phyloP scores from a whole-genome alignment of 148 eudicot genomes.

The Rhododendron kiyosumense region DNA sequence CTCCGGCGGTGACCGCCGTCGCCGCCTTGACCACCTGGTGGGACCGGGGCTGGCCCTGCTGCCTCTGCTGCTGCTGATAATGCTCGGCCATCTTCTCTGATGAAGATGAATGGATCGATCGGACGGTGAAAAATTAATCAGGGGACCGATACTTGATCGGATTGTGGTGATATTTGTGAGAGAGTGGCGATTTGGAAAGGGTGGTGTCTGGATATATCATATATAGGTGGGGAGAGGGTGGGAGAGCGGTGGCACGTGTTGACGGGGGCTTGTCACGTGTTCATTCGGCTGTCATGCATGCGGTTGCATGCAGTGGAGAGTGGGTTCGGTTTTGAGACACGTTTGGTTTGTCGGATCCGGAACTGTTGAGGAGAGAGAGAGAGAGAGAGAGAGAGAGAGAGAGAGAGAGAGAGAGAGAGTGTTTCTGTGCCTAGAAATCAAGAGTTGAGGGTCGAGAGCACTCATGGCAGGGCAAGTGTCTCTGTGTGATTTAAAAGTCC shows the following conservation, averaged over 20 bases:
- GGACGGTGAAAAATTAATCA: background rate
- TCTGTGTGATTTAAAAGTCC: too few relatives aligned
- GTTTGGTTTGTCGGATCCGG: constrained; percentile 1
- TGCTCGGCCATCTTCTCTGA: background rate
- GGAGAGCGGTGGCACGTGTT: background rate
- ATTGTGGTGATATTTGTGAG: background rate
- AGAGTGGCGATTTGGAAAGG: background rate
- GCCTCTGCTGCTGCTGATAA: background rate
- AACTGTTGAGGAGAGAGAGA: background rate
- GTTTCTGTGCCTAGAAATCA: too few relatives aligned
- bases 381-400: background rate
- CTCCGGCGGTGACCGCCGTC: constrained; percentile 31
- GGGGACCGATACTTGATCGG: background rate
- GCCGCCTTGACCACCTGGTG: constrained; percentile 45
- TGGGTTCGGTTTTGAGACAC: background rate
- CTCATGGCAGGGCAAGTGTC: too few relatives aligned
- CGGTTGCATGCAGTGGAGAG: background rate
- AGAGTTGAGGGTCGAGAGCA: too few relatives aligned
- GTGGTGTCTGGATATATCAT: background rate
- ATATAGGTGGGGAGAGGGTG: background rate
- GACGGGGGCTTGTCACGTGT: background rate
- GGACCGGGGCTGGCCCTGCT: constrained; percentile 19
- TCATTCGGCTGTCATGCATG: background rate
- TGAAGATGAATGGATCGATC: background rate
- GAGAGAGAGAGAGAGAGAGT: background rate